Base-by-base conservation (phyloP, 495 filamentous ascomycete species). In the Achaetomiella virescens region DNA sequence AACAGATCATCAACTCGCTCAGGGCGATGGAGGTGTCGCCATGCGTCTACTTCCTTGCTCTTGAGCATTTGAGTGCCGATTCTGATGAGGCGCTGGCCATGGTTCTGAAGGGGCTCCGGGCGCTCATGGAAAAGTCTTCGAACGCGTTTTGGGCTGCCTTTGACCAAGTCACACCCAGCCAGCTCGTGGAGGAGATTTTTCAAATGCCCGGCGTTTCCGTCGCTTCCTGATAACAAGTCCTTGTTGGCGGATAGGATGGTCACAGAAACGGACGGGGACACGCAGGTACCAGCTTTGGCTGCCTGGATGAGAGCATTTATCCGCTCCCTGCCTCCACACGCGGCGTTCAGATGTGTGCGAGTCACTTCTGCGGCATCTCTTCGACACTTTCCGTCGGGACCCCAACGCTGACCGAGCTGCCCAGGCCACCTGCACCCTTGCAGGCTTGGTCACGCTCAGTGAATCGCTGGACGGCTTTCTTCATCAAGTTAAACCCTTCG, bases 101-200 rank as follows among this genome's bases (percentile, higher is more conserved):
- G 58, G 70, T 91, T 6, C 63, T 93, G 25, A 79, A 82, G 54
- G 82, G 82, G 1, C 81, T 93, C 46, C 77, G 78, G 27, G 75
- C 68, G 10, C 75, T 96, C 14, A 71, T 97, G 41, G 80, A 84
- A 53, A 87, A 87, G 54, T 85, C 88, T 0, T 79, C 88, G 0
- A 79, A 77, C 41, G 85, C 87, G 53, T 95, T 95, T 61, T 96
- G 91, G 91, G 84, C 86, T 58, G 87, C 89, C 1, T 87, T 90
- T 74, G 86, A 87, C 29, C 78, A 85, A 15, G 87, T 90, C 43
- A 86, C 86, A 2, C 85, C 89, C 7, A 81, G 83, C 29, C 76
- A 82, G 25, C 76, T 95, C 38, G 81, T 87, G 45, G 88, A 95
- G 58, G 81, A 86, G 48, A 81, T 93, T 44, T 86, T 92, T 65